phyloP scores from a whole-genome alignment of 2,329 filamentous ascomycete genomes.

The Calonectria montana region DNA sequence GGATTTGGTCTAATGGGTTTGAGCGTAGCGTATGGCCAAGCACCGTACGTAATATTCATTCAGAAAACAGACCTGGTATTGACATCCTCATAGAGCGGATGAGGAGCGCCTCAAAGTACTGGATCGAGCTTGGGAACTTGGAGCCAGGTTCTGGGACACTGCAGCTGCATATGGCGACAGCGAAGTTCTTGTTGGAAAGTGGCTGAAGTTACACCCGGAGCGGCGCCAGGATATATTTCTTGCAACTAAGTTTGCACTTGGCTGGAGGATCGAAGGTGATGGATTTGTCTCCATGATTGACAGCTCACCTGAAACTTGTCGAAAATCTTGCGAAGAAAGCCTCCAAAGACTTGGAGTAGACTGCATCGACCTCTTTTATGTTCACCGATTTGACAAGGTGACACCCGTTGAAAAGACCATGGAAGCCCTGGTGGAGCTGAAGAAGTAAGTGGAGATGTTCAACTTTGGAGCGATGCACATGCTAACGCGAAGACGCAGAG shows the following conservation, averaged over 20 bases:
- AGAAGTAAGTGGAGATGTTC: slow-evolving; percentile 40
- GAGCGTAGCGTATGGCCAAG: slow-evolving; percentile 12
- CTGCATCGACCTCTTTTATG: slow-evolving; percentile 64
- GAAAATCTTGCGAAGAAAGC: slow-evolving; percentile 40
- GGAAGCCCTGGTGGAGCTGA: slow-evolving; percentile 57
- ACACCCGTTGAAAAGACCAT: slow-evolving; percentile 61
- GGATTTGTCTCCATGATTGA: slow-evolving; percentile 25
- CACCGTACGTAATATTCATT: not conserved
- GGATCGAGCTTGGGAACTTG: slow-evolving; percentile 58
- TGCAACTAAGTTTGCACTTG: slow-evolving; percentile 45
- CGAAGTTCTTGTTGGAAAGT: slow-evolving; percentile 58
- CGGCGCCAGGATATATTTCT: slow-evolving; percentile 58
- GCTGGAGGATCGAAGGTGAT: slow-evolving; percentile 6
- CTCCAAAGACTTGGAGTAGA: slow-evolving; percentile 54
- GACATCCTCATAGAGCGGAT: slow-evolving; percentile 46
- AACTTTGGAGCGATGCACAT: not conserved
- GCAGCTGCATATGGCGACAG: slow-evolving; percentile 56
- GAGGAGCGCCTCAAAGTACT: slow-evolving; percentile 60
- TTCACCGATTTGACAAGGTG: slow-evolving; percentile 57
- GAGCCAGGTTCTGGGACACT: slow-evolving; percentile 62
- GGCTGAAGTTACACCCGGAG: slow-evolving; percentile 57
- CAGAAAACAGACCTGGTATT: not conserved
- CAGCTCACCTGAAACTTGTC: slow-evolving; percentile 7
- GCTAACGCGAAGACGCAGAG: slow-evolving; percentile 36
- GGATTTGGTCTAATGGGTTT: slow-evolving; percentile 31